These are phyloP conservation scores for Microcera coccophila DNA, from an alignment of 2,329 filamentous ascomycete species.

Conservation along the genomic window DNA sequence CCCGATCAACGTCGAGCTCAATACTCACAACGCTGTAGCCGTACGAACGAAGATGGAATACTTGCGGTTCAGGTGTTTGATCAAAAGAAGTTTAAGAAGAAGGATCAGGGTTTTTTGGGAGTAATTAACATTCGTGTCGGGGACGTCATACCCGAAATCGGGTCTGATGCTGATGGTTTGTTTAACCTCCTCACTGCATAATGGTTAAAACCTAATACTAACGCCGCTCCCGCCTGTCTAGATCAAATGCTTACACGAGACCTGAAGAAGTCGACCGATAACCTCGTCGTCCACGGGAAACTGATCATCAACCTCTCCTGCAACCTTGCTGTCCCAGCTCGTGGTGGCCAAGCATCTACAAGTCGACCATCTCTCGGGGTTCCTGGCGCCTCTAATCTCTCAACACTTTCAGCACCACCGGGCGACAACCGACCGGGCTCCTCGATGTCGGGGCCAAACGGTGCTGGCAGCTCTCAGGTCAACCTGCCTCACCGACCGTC, in stretches of 20 bases:
- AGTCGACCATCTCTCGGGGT: conserved; percentile 45
- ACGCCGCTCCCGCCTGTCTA: conserved; percentile 35
- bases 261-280: conserved; percentile 96
- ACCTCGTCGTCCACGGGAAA: conserved; percentile 95
- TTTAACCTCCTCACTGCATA: conserved; percentile 18
- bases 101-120: conserved; percentile 97
- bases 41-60: conserved; percentile 91
- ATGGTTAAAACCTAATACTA: conserved; percentile 28
- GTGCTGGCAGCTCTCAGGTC: conserved; percentile 39
- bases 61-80: conserved; percentile 98
- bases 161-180: conserved; percentile 85
- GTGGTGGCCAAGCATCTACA: conserved; percentile 43
- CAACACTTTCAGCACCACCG: conserved; percentile 41
- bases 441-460: conserved; percentile 49
- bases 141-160: conserved; percentile 80
- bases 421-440: conserved; percentile 50
- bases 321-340: conserved; percentile 70
- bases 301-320: conserved; percentile 95
- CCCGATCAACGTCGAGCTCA: conserved; percentile 7
- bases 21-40: conserved; percentile 50
- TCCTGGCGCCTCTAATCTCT: conserved; percentile 43
- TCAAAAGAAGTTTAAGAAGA: conserved; percentile 99
- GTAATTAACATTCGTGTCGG: conserved; percentile 97
- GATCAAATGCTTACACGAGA: conserved; percentile 98
- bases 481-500: conserved; percentile 45